Percentiles rank a stretch among this genome's conserved stretches.
phyloP scores from a whole-genome alignment of 306 rosid genomes.

The Boehmeria nivea region DNA sequence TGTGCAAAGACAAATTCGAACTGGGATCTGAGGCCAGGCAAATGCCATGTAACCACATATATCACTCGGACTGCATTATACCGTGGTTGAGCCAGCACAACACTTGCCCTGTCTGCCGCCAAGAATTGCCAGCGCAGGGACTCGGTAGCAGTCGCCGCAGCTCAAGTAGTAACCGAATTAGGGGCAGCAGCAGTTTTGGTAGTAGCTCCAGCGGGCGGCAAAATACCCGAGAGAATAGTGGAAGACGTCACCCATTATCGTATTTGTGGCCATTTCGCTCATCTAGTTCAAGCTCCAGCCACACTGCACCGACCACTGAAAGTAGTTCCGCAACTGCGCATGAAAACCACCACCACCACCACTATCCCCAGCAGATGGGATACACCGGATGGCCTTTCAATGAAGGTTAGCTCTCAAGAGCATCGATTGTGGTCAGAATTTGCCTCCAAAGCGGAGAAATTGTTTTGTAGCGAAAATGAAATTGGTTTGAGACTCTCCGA shows the following conservation, averaged over 20 bases:
- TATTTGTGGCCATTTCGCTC: constrained; percentile 67
- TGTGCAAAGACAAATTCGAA: constrained; percentile 62
- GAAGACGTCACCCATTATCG: constrained; percentile 48
- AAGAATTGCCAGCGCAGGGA: constrained; percentile 54
- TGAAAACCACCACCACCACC: constrained; percentile 29
- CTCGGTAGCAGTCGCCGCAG: constrained; percentile 15
- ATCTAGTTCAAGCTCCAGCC: constrained; percentile 37
- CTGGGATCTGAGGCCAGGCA: constrained; percentile 63
- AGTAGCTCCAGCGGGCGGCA: constrained; percentile 32
- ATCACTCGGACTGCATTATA: constrained; percentile 63
- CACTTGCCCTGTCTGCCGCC: constrained; percentile 79
- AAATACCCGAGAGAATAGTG: too few relatives aligned
- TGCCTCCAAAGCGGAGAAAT: too few relatives aligned
- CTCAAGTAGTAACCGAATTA: constrained; percentile 29
- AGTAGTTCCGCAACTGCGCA: constrained; percentile 36
- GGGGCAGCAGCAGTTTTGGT: constrained; percentile 21
- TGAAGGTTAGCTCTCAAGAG: constrained; percentile 4
- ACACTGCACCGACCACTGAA: constrained; percentile 32
- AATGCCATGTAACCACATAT: constrained; percentile 69
- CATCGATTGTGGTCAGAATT: too few relatives aligned
- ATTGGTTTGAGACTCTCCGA: too few relatives aligned
- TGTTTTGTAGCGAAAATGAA: too few relatives aligned
- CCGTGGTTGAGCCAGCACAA: constrained; percentile 77
- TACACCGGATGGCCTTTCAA: constrained; percentile 64
- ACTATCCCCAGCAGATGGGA: constrained; percentile 27